Conservation (phyloP, 2,329 filamentous ascomycete species). For the Colletotrichum karsti region DNA sequence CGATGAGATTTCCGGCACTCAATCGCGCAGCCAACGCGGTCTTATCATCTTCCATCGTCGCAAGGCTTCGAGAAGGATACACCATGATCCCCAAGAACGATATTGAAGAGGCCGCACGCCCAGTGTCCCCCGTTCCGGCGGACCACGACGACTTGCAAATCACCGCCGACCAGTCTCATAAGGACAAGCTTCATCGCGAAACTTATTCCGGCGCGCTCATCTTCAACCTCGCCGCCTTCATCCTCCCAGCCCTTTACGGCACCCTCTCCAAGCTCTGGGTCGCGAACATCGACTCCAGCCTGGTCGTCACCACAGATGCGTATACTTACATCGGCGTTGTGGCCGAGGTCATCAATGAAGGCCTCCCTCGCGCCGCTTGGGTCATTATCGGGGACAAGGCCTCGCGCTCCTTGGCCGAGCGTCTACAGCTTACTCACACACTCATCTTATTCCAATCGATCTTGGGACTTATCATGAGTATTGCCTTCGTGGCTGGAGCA, state of each 20-base stretch:
- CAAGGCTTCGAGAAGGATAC: neutral
- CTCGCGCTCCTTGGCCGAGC: conserved; percentile 56
- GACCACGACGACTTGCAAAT: neutral
- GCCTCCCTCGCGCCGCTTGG: conserved; percentile 74
- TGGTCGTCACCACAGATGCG: conserved; percentile 70
- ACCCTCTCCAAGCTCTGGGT: conserved; percentile 78
- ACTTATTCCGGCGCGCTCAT: conserved; percentile 64
- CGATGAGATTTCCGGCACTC: neutral
- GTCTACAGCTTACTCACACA: conserved; percentile 69
- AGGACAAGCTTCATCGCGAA: neutral
- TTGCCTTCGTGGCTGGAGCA: conserved; percentile 65
- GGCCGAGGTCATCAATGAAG: conserved; percentile 76
- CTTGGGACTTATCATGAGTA: conserved; percentile 66
- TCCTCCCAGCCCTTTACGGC: conserved; percentile 72
- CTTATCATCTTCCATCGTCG: neutral
- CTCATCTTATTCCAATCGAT: conserved; percentile 67
- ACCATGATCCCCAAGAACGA: conserved; percentile 16
- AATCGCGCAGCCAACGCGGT: conserved; percentile 8
- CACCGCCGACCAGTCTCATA: neutral
- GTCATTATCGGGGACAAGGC: conserved; percentile 72
- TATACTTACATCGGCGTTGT: conserved; percentile 77
- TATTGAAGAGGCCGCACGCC: neutral
- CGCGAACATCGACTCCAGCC: conserved; percentile 68
- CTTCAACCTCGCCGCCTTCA: conserved; percentile 70
- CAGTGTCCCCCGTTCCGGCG: neutral